Conservation (phyloP, 2,329 filamentous ascomycete genomes). For the Trichoderma sp. region DNA sequence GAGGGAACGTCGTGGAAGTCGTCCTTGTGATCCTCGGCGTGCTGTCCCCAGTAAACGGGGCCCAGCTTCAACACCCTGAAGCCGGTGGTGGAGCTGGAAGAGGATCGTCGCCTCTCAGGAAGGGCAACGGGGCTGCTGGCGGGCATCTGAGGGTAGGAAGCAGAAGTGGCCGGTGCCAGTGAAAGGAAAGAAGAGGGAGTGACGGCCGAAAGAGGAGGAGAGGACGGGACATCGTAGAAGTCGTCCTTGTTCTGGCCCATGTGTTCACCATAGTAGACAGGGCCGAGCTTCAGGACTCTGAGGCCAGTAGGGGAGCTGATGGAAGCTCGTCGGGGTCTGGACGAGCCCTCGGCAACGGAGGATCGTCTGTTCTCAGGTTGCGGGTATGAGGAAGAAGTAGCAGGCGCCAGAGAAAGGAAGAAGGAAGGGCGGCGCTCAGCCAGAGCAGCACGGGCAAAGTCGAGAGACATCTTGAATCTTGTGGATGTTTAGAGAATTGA, state of each 20-base stretch:
- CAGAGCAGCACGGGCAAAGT: slow-evolving; percentile 22
- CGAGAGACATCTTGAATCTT: slow-evolving; percentile 17
- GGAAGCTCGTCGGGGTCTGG: slow-evolving; percentile 49
- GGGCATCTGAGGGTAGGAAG: slow-evolving; percentile 51
- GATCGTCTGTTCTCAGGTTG: slow-evolving; percentile 34
- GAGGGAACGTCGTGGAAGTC: slow-evolving; percentile 51
- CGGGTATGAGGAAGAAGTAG: slow-evolving; percentile 58
- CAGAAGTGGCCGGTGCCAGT: slow-evolving; percentile 57
- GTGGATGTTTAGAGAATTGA: background rate
- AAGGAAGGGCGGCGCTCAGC: slow-evolving; percentile 19
- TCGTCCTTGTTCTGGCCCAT: slow-evolving; percentile 56
- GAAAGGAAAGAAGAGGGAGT: slow-evolving; percentile 49
- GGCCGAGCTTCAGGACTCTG: slow-evolving; percentile 62
- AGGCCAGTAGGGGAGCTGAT: slow-evolving; percentile 45
- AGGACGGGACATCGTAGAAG: slow-evolving; percentile 43
- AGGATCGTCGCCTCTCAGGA: slow-evolving; percentile 47
- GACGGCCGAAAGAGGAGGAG: slow-evolving; percentile 15
- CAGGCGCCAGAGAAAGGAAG: slow-evolving; percentile 59
- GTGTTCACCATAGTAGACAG: slow-evolving; percentile 63
- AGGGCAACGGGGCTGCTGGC: slow-evolving; percentile 27
- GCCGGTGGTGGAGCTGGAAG: slow-evolving; percentile 46
- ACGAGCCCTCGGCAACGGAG: slow-evolving; percentile 23
- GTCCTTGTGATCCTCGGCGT: slow-evolving; percentile 54
- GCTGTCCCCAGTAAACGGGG: slow-evolving; percentile 63
- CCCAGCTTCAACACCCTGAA: slow-evolving; percentile 61